phyloP scores from a whole-genome alignment of 2,329 filamentous ascomycete genomes.

The Fusarium nelsonii region DNA sequence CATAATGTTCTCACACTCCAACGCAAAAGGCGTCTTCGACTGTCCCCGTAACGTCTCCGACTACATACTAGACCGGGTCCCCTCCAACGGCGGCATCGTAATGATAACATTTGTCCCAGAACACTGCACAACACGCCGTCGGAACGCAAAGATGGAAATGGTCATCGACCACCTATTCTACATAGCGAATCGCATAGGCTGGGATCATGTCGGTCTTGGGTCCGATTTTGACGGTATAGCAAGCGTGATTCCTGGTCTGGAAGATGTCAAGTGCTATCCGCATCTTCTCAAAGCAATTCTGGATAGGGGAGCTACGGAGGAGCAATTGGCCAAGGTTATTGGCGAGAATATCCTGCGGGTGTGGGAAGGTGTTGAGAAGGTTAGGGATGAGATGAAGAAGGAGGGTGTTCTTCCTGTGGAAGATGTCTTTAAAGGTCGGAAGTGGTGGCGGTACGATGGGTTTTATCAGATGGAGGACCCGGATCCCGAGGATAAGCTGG shows the following conservation, averaged over 20 bases:
- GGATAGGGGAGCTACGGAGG: slow-evolving; percentile 5
- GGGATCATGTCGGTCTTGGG: slow-evolving; percentile 6
- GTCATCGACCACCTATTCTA: slow-evolving; percentile 15
- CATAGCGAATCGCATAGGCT: background rate
- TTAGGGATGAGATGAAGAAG: background rate
- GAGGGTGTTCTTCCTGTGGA: background rate
- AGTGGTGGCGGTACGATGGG: slow-evolving; percentile 24
- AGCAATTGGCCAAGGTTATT: background rate
- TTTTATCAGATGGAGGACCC: slow-evolving; percentile 27
- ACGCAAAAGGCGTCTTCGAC: slow-evolving; percentile 8
- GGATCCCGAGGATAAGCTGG: slow-evolving; percentile 15
- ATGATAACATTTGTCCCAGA: slow-evolving; percentile 17
- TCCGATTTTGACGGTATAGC: slow-evolving; percentile 7
- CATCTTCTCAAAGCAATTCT: slow-evolving; percentile 1
- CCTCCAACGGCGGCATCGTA: background rate
- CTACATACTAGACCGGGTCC: background rate
- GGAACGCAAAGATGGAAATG: slow-evolving; percentile 13
- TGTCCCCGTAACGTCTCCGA: background rate
- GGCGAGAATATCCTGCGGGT: slow-evolving; percentile 7
- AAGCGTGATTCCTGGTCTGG: background rate
- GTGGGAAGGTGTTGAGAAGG: background rate
- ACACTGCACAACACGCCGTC: background rate
- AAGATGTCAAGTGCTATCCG: background rate
- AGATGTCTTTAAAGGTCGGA: slow-evolving; percentile 11
- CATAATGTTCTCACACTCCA: slow-evolving; percentile 16